Evolutionary conservation across 495 filamentous ascomycete species (phyloP), one percentile per base, ranked within the genome.

Genomic region (Talaromyces adpressus): DNA sequence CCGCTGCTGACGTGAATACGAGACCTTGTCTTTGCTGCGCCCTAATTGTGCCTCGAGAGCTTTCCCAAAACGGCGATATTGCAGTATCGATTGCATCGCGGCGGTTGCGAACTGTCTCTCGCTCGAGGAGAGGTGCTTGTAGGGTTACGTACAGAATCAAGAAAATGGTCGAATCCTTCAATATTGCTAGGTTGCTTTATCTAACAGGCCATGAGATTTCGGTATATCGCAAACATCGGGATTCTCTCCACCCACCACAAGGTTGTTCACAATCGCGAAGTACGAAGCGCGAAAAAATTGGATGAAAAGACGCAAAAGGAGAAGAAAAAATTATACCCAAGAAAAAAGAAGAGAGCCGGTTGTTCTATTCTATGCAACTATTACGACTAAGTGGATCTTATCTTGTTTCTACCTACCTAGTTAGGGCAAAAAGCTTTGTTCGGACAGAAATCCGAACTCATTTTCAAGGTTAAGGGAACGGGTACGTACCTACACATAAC

Each of bases 1-100:
- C 58, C 51, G n/a, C 45, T 25, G 27, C 53, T 41, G n/a, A n/a
- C 34, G 22, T 27, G 59, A 1, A 22, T 22, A 2, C 29, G 30
- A 7, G 45, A 63, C 12, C 59, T 39, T 32, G 11, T 63, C 57
- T 64, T 63, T 23, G 63, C 66, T 52, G 63, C 62, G 20, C 4
- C 66, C 69, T 12, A 72, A 47, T 58, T 78, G 75, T 41, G 62
- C 64, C 14, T 69, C 59, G 14, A 76, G 72, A n/a, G 71, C 69
- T 53, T 69, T 66, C 30, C 71, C 60, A 49, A 81, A 73, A 32
- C 75, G 70, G 25, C 74, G 73, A 65, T 78, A 79, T 62, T 81
- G 77, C 49, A 71, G 54, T 64, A 75, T 67, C 1, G 74, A 74
- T 63, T 77, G 74, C 74, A 75, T 76, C 2, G 16, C 14, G 32